Evolutionary conservation across 495 filamentous ascomycete species (phyloP).

Genomic region (Xylaria nigripes): DNA sequence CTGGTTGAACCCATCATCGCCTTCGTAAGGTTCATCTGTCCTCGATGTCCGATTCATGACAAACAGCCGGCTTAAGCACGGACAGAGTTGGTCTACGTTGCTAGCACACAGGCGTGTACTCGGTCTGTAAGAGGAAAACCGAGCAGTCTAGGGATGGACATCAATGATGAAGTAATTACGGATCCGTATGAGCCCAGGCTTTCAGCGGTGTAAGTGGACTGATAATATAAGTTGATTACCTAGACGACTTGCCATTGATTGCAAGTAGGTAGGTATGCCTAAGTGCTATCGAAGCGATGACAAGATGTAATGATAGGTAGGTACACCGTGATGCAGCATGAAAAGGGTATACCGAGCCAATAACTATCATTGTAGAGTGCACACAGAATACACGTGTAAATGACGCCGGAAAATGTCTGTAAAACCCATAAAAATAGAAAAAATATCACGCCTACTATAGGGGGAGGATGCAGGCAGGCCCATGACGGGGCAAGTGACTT

Average conservation of each 20-base stretch:
- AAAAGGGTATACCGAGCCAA: not conserved
- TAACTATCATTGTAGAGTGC: not conserved
- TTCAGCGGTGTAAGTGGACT: slow-evolving; percentile 1
- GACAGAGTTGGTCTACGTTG: not conserved
- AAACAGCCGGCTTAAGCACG: not conserved
- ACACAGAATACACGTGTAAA: not conserved
- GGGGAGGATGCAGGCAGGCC: too few species aligned
- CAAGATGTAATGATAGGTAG: not conserved
- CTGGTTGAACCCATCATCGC: slow-evolving; percentile 51
- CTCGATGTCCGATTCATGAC: slow-evolving; percentile 50
- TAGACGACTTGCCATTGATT: not conserved
- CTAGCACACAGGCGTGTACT: too few species aligned
- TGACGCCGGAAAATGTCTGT: too few species aligned
- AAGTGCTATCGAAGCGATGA: not conserved
- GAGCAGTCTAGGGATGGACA: too few species aligned
- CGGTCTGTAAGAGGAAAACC: too few species aligned
- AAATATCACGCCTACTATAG: too few species aligned
- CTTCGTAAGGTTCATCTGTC: slow-evolving; percentile 42
- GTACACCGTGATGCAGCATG: not conserved
- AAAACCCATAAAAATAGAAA: too few species aligned
- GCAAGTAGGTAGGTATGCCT: not conserved
- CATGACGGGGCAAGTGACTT: too few species aligned
- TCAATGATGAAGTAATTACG: not conserved
- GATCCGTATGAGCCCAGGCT: not conserved
- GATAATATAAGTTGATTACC: not conserved